These are phyloP conservation scores for Alternaria panax DNA, from an alignment of 2,329 filamentous ascomycete species.

Conservation along the genomic window DNA sequence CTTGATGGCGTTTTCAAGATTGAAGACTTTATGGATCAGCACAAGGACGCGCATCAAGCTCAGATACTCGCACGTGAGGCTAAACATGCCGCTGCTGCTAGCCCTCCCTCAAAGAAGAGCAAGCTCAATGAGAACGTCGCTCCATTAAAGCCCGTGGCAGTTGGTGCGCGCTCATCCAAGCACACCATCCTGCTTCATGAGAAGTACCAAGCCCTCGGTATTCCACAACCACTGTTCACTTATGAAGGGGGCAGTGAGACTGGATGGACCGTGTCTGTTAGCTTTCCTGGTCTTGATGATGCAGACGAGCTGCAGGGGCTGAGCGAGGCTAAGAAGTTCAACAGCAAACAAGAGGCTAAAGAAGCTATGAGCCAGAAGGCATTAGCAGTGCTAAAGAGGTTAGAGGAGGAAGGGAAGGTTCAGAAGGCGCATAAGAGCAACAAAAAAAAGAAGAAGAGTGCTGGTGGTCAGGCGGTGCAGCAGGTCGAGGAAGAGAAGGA, in stretches of 20 bases:
- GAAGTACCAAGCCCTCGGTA: constrained; percentile 34
- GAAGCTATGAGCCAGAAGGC: constrained; percentile 50
- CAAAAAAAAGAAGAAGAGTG: constrained; percentile 27
- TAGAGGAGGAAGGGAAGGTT: constrained; percentile 33
- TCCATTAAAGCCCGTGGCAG: constrained; percentile 23
- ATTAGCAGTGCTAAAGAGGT: constrained; percentile 32
- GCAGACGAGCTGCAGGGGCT: constrained; percentile 25
- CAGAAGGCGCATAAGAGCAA: constrained; percentile 28
- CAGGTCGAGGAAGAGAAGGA: neutral
- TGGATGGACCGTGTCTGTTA: constrained; percentile 34
- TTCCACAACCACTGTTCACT: constrained; percentile 31
- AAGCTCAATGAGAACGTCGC: constrained; percentile 1
- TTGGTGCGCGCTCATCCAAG: constrained; percentile 31
- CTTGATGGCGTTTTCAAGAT: constrained; percentile 23
- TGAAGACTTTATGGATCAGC: constrained; percentile 28
- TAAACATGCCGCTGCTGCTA: neutral
- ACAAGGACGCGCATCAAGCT: constrained; percentile 16
- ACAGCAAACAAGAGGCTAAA: constrained; percentile 54
- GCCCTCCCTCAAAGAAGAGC: constrained; percentile 12
- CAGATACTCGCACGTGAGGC: constrained; percentile 15
- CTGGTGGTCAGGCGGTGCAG: neutral
- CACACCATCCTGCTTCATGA: constrained; percentile 34
- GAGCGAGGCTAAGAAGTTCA: constrained; percentile 34
- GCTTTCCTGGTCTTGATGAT: constrained; percentile 28
- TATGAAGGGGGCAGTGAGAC: constrained; percentile 18